These are phyloP conservation scores for Diplogelasinospora grovesii DNA, from an alignment of 495 filamentous ascomycete genomes.

Conservation along the genomic window DNA sequence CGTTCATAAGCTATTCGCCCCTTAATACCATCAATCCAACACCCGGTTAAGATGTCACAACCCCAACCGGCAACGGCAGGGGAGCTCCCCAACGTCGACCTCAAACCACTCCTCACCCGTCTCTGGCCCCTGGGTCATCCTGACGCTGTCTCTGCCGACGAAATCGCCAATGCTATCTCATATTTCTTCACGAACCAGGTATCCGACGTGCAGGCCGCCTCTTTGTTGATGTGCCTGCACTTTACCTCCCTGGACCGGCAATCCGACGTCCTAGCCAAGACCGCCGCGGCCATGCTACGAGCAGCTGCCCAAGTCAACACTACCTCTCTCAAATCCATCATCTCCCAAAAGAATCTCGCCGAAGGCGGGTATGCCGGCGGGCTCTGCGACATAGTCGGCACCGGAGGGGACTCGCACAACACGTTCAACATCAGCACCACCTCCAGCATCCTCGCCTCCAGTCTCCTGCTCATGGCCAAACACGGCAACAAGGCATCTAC, in stretches of 20 bases:
- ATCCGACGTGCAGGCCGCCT: constrained; percentile 73
- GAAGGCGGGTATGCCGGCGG: constrained; percentile 68
- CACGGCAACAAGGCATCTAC: constrained; percentile 96
- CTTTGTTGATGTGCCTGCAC: constrained; percentile 80
- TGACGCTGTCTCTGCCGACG: constrained; percentile 60
- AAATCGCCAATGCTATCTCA: constrained; percentile 82
- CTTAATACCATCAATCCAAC: no score
- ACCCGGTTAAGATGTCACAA: no score
- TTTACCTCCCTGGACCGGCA: constrained; percentile 74
- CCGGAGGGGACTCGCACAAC: constrained; percentile 90
- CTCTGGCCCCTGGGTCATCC: constrained; percentile 53
- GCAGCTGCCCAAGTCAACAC: constrained; percentile 47
- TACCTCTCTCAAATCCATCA: constrained; percentile 26
- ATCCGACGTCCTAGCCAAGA: constrained; percentile 70
- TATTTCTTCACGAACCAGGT: constrained; percentile 82
- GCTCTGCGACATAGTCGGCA: constrained; percentile 93
- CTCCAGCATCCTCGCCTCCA: constrained; percentile 83
- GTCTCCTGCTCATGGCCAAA: constrained; percentile 76
- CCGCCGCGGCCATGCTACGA: constrained; percentile 59
- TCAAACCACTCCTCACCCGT: constrained; percentile 72
- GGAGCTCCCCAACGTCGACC: constrained; percentile 46
- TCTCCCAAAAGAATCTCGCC: constrained; percentile 47
- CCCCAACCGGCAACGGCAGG: constrained; percentile 8
- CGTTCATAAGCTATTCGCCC: no score
- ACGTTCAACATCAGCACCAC: constrained; percentile 98